Evolutionary conservation across 2,329 filamentous ascomycete genomes (phyloP), one percentile per base, ranked within the genome.

Genomic region (Huntiella abstrusa): DNA sequence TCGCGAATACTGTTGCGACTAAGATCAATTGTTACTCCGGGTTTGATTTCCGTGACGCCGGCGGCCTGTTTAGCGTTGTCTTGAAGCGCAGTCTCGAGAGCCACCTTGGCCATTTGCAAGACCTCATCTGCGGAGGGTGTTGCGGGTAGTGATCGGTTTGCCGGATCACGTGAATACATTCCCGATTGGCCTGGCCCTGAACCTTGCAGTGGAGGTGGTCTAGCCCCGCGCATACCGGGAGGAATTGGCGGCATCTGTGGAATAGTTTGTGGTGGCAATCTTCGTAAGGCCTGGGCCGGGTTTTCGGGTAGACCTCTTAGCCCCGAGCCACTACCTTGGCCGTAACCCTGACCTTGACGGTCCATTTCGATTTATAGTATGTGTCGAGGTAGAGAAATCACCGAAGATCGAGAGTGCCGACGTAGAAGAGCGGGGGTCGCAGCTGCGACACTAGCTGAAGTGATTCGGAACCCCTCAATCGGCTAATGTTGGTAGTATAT

Each of bases 21-120:
- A 52, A 87, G 62, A 60, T 87, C 80, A 54, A 88, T 79, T 32
- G 83, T 87, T 49, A 85, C 73, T 49, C 83, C 82, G 1, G 77
- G 75, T 56, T 77, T 75, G 41, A 79, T 62, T 39, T 73, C 73
- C 13, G 47, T 36, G 51, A 70, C 67, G 51, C 68, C 71, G 38
- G 69, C 71, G 52, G 77, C 74, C 45, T 73, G 71, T 8, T 66
- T 72, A 54, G 70, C 68, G 53, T 80, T 77, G 57, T 78, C 78
- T 53, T 77, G 69, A 49, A 80, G 64, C 46, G 80, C 79, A 54
- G 68, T 69, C 51, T 71, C 70, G 70, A 84, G 80, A 39, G 77
- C 76, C 54, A 80, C 74, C 53, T 70, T 71, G 33, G 75, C 76
- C 42, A 82, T 66, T 47, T 66, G 65, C 44, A 83, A 73, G 52